These are phyloP conservation scores for Hypoxylon sp. DNA, from an alignment of 2,329 filamentous ascomycete genomes.

Conservation along the genomic window DNA sequence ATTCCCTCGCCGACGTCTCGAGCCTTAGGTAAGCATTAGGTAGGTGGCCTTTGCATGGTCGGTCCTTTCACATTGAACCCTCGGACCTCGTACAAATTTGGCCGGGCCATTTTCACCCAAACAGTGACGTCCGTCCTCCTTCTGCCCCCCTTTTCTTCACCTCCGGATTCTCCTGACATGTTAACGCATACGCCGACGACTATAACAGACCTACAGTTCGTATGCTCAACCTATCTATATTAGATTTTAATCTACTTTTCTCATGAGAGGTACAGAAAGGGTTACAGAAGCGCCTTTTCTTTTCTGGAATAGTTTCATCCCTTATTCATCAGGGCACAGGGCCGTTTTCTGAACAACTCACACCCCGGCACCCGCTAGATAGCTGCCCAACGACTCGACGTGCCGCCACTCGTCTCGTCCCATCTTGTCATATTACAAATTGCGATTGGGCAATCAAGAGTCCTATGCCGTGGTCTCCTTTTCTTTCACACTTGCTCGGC, in stretches of 20 bases:
- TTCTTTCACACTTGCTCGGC: neutral
- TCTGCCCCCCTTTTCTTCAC: slow-evolving; percentile 1
- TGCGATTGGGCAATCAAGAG: neutral
- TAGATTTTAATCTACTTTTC: neutral
- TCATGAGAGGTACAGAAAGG: neutral
- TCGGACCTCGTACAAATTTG: neutral
- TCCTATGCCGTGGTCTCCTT: neutral
- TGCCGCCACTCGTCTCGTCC: neutral
- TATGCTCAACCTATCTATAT: neutral
- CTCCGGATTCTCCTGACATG: slow-evolving; percentile 5
- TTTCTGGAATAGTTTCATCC: neutral
- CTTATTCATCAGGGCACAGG: neutral
- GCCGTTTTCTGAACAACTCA: neutral
- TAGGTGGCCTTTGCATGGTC: slow-evolving; percentile 16
- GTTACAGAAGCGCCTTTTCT: neutral
- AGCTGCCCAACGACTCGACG: neutral
- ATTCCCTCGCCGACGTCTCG: neutral
- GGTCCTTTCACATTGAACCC: no score
- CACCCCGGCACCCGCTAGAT: neutral
- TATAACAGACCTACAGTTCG: no score
- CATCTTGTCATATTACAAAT: neutral
- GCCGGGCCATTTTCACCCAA: neutral
- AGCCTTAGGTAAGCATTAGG: slow-evolving; percentile 16
- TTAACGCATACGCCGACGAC: slow-evolving; percentile 14
- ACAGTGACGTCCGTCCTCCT: slow-evolving; percentile 21